Percentiles rank a stretch among this genome's conserved stretches.
Evolutionary conservation across 2,329 filamentous ascomycete genomes (phyloP).

Genomic region (Aspergillus sojae): DNA sequence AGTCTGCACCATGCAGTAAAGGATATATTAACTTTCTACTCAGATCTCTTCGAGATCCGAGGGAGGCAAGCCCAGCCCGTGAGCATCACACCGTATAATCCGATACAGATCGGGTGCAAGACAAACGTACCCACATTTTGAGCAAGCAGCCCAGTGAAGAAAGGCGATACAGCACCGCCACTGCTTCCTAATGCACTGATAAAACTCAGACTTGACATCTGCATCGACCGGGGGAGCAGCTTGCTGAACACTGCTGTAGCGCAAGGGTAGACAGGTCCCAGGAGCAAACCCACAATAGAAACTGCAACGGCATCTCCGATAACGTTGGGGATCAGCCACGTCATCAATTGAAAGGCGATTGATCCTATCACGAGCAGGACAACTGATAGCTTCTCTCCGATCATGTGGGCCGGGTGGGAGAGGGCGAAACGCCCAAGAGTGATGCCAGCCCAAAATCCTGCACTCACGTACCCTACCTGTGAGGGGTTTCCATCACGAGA

Average conservation of each 20-base stretch:
- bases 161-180: constrained; percentile 47
- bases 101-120: constrained; percentile 59
- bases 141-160: constrained; percentile 53
- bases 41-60: constrained; percentile 52
- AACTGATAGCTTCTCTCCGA: constrained; percentile 74
- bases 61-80: constrained; percentile 56
- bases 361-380: constrained; percentile 64
- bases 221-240: constrained; percentile 46
- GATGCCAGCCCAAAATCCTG: constrained; percentile 71
- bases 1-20: not conserved
- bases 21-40: constrained; percentile 32
- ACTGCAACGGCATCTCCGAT: constrained; percentile 69
- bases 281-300: constrained; percentile 69
- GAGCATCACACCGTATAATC: constrained; percentile 57
- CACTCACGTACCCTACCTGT: constrained; percentile 73
- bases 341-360: constrained; percentile 70
- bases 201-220: constrained; percentile 41
- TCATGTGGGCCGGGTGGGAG: constrained; percentile 63
- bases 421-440: constrained; percentile 75
- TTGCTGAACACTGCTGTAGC: constrained; percentile 63
- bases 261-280: constrained; percentile 81
- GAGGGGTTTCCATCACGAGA: constrained; percentile 70
- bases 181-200: constrained; percentile 46
- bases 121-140: constrained; percentile 52
- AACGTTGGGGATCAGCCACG: constrained; percentile 78